These are phyloP conservation scores for Ambispora gerdemannii DNA, from an alignment of 192 early-diverging fungal genomes.

Conservation along the genomic window DNA sequence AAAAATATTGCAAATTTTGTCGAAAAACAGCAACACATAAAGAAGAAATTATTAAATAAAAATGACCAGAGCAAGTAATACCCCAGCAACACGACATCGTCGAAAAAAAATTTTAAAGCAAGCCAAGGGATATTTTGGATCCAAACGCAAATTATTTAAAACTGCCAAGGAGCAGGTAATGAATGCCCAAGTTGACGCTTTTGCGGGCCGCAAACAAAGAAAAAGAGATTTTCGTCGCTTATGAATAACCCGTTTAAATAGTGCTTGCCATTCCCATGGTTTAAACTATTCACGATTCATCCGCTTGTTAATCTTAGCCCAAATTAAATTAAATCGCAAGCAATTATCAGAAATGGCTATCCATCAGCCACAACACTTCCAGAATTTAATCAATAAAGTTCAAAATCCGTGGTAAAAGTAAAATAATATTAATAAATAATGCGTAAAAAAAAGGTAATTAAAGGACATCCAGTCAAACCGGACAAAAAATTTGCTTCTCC, in stretches of 20 bases:
- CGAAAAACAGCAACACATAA: slow-evolving; percentile 11
- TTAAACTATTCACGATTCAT: slow-evolving; percentile 12
- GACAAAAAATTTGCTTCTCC: neutral
- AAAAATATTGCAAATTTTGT: slow-evolving; percentile 22
- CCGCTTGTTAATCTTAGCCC: neutral
- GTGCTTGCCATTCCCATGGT: neutral
- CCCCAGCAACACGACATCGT: neutral
- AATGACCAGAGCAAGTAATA: slow-evolving; percentile 14
- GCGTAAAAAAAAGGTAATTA: slow-evolving; percentile 9
- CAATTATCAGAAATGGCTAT: slow-evolving; percentile 17
- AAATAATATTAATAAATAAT: slow-evolving; percentile 9
- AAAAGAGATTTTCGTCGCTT: slow-evolving; percentile 4
- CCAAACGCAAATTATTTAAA: slow-evolving; percentile 25
- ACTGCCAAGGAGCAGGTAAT: slow-evolving; percentile 18
- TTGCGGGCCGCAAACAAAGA: slow-evolving; percentile 3
- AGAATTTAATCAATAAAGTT: neutral
- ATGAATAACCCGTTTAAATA: slow-evolving; percentile 20
- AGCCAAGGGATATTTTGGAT: slow-evolving; percentile 22
- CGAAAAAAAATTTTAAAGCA: no score
- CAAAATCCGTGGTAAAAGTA: slow-evolving; percentile 9
- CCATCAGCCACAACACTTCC: slow-evolving; percentile 6
- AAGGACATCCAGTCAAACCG: neutral
- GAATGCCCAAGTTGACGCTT: slow-evolving; percentile 2
- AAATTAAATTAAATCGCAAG: slow-evolving; percentile 10
- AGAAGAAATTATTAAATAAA: slow-evolving; percentile 26